Evolutionary conservation across 306 rosid genomes (phyloP), one percentile per base, ranked within the genome.

Genomic region (Pterocarpus macrocarpus): DNA sequence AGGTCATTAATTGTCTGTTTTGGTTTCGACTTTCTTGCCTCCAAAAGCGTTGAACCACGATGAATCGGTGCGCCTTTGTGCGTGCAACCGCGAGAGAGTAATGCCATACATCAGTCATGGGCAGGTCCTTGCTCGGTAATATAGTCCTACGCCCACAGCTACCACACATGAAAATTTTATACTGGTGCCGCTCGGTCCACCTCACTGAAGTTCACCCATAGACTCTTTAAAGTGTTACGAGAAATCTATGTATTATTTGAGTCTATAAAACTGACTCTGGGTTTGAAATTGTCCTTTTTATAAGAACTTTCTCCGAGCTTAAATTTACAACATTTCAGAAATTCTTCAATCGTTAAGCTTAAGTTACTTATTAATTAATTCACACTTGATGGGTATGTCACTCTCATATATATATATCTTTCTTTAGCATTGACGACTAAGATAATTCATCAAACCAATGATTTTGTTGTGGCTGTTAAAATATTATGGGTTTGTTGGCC

Each of bases 11-110:
- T 30, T 32, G 1, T 32, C 14, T 16, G 13, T 8, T 45, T 68
- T 65, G 49, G 12, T 65, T 30, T 33, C 32, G 52, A 15, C 34
- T 38, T 4, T 38, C 6, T 15, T 50, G 64, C 34, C 64, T 17
- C 49, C 16, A 5, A 69, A 47, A 69, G 59, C 22, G 12, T 34
- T 52, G 64, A 53, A 55, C 28, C 14, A 32, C 28, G 28, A 22
- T 22, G 50, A 69, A 30, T 13, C 50, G 13, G 16, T 35, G 76
- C 30, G 50, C 52, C 35, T 55, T 52, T 35, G 7, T 13, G 53
- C 6, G 14, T 16, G 67, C 78, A 57, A 39, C 78, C 56, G 67
- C 67, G 56, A 73, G 55, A 58, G 47, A 22, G 68, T 69, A 34
- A 28, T 45, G 36, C 55, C 14, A 12, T 11, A 11, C 14, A 49